Percentiles rank a stretch among this genome's conserved stretches.
Evolutionary conservation across 192 early-diverging fungal species (phyloP).

Genomic region (Podila epicladia): DNA sequence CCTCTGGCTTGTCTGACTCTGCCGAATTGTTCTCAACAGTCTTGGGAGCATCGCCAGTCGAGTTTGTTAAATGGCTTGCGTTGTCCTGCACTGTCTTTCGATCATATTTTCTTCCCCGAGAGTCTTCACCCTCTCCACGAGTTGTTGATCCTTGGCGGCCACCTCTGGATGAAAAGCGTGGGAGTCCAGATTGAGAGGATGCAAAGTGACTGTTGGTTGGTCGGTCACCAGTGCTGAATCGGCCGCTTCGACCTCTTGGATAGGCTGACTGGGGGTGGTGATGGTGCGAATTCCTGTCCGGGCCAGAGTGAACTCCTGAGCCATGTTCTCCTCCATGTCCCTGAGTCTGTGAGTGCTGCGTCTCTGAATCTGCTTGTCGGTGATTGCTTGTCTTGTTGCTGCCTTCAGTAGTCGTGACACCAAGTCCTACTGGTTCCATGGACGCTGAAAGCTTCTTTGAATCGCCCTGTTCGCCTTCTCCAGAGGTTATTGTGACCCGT

Average conservation of each 20-base stretch:
- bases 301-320: neutral
- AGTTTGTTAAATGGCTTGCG: neutral
- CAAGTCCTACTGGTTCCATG: neutral
- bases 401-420: neutral
- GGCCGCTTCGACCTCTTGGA: neutral
- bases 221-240: neutral
- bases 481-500: neutral
- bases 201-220: neutral
- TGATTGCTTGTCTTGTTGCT: neutral
- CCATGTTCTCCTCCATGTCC: neutral
- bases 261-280: neutral
- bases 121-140: neutral
- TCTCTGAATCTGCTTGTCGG: neutral
- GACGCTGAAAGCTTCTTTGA: neutral
- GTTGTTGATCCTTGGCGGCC: neutral
- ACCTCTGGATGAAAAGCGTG: neutral
- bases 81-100: neutral
- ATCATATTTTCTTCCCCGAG: conserved; percentile 1
- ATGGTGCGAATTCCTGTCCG: neutral
- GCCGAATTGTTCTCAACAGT: no score
- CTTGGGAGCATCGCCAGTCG: no score
- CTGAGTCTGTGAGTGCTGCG: neutral
- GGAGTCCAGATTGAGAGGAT: neutral
- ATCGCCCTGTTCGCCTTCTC: neutral
- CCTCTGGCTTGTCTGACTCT: no score